phyloP scores from a whole-genome alignment of 352 stramenopile species.

The Phytophthora nicotianae region DNA sequence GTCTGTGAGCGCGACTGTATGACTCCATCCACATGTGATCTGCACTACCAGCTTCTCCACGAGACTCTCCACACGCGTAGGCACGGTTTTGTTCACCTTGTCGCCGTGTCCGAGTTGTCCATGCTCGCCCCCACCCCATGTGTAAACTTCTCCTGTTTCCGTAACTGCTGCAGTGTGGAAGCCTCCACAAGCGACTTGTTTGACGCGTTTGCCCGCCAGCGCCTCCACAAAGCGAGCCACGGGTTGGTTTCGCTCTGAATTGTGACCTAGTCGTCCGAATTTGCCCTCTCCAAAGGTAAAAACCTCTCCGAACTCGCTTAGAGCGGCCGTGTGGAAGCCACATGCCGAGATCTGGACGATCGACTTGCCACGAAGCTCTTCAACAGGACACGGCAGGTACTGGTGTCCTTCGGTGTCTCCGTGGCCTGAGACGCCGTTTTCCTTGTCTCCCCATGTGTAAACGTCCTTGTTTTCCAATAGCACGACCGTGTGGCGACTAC shows the following conservation, averaged over 20 bases:
- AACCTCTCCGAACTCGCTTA: slow-evolving; percentile 89
- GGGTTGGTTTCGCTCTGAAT: slow-evolving; percentile 83
- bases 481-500: slow-evolving; percentile 94
- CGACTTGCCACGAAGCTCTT: slow-evolving; percentile 85
- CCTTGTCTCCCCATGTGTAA: slow-evolving; percentile 96
- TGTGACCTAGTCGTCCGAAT: slow-evolving; percentile 86
- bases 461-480: slow-evolving; percentile 89
- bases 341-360: slow-evolving; percentile 91
- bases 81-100: slow-evolving; percentile 95
- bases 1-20: slow-evolving; percentile 94
- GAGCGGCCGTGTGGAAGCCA: slow-evolving; percentile 84
- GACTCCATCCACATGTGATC: slow-evolving; percentile 96
- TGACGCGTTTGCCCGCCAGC: slow-evolving; percentile 73
- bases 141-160: slow-evolving; percentile 87
- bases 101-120: slow-evolving; percentile 97
- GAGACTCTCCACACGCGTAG: slow-evolving; percentile 91
- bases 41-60: slow-evolving; percentile 91
- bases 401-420: slow-evolving; percentile 95
- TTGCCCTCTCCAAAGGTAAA: slow-evolving; percentile 95
- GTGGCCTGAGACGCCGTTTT: slow-evolving; percentile 95
- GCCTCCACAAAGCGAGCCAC: slow-evolving; percentile 76
- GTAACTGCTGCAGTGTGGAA: slow-evolving; percentile 90
- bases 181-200: slow-evolving; percentile 88
- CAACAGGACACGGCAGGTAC: slow-evolving; percentile 92
- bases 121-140: slow-evolving; percentile 92